Evolutionary conservation across 805 yeast species (phyloP), one percentile per base, ranked within the genome.

Genomic region (Myxozyma geophila): DNA sequence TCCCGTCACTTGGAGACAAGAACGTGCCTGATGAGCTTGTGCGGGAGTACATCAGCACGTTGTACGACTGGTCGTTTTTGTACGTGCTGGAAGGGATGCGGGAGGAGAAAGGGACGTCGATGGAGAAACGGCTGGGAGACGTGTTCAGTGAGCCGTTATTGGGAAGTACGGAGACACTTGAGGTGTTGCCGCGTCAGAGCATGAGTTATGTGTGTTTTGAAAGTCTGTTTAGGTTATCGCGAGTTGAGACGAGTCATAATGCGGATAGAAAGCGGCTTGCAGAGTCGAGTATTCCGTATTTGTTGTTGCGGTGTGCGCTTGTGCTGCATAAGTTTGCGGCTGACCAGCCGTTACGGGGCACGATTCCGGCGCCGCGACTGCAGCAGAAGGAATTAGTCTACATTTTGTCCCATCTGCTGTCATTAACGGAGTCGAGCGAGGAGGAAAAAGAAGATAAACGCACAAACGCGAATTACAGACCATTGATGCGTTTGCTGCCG

Each of bases 351-450:
- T 75, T 92, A 12, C 72, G 87, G 6, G 83, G 85, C 41, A 78
- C 74, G 37, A 82, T 82, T 58, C 98, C 98, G 0, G 77, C 89
- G 15, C 83, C 93, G 0, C 79, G 82, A 46, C 74, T 89, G 7
- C 90, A 90, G 68, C 83, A 83, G 59, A 74, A 77, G 6, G 98
- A 92, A 73, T 71, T 92, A 15, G 41, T 67, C 2, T 68, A 67
- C 39, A 65, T 76, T n/a, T 66, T 77, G 15, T 33, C 58, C 15
- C 44, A 40, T 2, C 58, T 71, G 17, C 49, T 63, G 19, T 53
- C 60, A 12, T 54, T 69, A 19, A 44, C 67, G 7, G 37, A 28
- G 37, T 50, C 50, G 13, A n/a, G 44, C 21, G 35, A 35, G 8
- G 51, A 39, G n/a, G 40, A 54, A 28, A 17, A 17, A 17, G 53